phyloP scores from a whole-genome alignment of 345 rosid species.

The Dovyalis caffra region DNA sequence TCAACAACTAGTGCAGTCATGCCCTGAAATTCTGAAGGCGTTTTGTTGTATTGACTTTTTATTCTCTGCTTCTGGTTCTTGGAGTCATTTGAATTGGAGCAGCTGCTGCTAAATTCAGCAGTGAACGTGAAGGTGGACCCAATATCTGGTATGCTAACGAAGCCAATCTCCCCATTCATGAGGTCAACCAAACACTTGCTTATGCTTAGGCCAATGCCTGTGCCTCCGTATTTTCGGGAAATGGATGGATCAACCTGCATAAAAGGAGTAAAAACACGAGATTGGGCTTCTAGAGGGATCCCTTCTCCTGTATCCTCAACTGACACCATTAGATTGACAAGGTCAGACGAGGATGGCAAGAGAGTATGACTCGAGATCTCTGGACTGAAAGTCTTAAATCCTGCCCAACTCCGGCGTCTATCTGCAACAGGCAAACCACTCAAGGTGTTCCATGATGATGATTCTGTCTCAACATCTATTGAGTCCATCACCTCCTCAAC shows the following conservation, averaged over 20 bases:
- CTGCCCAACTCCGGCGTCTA: constrained; percentile 65
- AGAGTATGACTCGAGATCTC: constrained; percentile 35
- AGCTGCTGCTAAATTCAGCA: constrained; percentile 61
- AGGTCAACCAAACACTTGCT: constrained; percentile 88
- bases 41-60: constrained; percentile 34
- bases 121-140: constrained; percentile 96
- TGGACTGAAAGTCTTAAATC: constrained; percentile 54
- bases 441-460: constrained; percentile 54
- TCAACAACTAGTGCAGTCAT: constrained; percentile 82
- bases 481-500: constrained; percentile 69
- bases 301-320: constrained; percentile 97
- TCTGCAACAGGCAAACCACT: constrained; percentile 87
- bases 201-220: constrained; percentile 96
- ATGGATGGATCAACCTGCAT: constrained; percentile 94
- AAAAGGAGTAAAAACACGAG: constrained; percentile 90
- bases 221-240: constrained; percentile 88
- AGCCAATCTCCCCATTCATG: constrained; percentile 93
- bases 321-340: constrained; percentile 66
- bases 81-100: constrained; percentile 40
- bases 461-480: constrained; percentile 48
- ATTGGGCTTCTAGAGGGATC: constrained; percentile 81
- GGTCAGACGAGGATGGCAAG: constrained; percentile 40
- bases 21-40: constrained; percentile 56
- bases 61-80: constrained; percentile 49
- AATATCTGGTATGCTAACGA: constrained; percentile 65